Percentiles rank a stretch among this genome's conserved stretches.
phyloP scores from a whole-genome alignment of 2,329 filamentous ascomycete genomes.

The Pyricularia pennisetigena region DNA sequence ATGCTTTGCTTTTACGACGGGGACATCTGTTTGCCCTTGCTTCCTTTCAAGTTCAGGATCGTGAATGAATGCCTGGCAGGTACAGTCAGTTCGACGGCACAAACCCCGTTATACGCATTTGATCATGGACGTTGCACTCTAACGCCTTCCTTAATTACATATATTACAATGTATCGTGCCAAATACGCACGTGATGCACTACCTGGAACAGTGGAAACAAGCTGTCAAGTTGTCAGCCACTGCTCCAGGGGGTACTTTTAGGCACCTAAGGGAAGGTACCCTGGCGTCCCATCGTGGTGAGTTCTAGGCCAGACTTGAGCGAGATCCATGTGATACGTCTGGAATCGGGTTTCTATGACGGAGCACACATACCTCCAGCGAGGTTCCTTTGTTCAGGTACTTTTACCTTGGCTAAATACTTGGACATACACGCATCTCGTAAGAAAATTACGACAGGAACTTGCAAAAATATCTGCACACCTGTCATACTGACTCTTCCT shows the following conservation, averaged over 20 bases:
- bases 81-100: background rate
- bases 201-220: background rate
- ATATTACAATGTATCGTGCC: background rate
- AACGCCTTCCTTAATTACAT: background rate
- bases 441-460: too few relatives aligned
- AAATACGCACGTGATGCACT: background rate
- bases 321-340: too few relatives aligned
- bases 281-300: background rate
- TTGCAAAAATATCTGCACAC: too few relatives aligned
- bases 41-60: background rate
- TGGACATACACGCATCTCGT: too few relatives aligned
- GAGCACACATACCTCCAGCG: too few relatives aligned
- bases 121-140: too few relatives aligned
- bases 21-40: background rate
- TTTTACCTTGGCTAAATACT: too few relatives aligned
- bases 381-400: too few relatives aligned
- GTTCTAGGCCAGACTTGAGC: too few relatives aligned
- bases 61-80: background rate
- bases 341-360: too few relatives aligned
- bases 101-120: background rate
- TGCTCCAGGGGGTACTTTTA: background rate
- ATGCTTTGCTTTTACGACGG: background rate
- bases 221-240: background rate
- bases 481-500: background rate
- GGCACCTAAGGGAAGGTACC: background rate